Evolutionary conservation across 2,329 filamentous ascomycete species (phyloP).

Genomic region (Didymella exigua): DNA sequence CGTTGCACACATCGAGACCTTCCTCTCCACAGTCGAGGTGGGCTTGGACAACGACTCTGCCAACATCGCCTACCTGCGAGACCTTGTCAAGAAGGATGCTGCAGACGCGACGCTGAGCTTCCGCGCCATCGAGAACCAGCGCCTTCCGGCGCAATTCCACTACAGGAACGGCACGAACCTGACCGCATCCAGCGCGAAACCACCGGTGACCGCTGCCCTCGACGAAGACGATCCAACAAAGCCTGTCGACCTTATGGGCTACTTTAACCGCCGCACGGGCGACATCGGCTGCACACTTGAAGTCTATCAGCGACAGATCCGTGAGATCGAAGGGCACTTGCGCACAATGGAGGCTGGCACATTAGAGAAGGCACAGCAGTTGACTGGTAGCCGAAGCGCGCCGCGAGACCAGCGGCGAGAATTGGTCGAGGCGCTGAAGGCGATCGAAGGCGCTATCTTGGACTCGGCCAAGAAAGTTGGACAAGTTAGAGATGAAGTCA

Average conservation of each 20-base stretch:
- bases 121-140: conserved; percentile 75
- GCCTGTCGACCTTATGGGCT: conserved; percentile 53
- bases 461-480: conserved; percentile 56
- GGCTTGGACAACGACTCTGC: conserved; percentile 67
- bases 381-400: conserved; percentile 44
- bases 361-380: conserved; percentile 51
- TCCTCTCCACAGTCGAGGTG: conserved; percentile 67
- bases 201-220: conserved; percentile 32
- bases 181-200: conserved; percentile 36
- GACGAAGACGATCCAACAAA: conserved; percentile 48
- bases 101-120: conserved; percentile 74
- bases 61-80: conserved; percentile 63
- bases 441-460: conserved; percentile 57
- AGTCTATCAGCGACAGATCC: conserved; percentile 51
- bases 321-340: conserved; percentile 57
- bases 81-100: conserved; percentile 67
- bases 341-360: conserved; percentile 55
- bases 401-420: conserved; percentile 51
- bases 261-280: conserved; percentile 52
- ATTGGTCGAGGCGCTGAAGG: conserved; percentile 54
- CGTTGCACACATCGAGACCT: conserved; percentile 66
- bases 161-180: conserved; percentile 53
- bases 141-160: conserved; percentile 69
- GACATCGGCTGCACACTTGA: conserved; percentile 49
- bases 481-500: conserved; percentile 54